Base-by-base conservation (phyloP, 2,329 filamentous ascomycete species). In the Truncatella angustata region DNA sequence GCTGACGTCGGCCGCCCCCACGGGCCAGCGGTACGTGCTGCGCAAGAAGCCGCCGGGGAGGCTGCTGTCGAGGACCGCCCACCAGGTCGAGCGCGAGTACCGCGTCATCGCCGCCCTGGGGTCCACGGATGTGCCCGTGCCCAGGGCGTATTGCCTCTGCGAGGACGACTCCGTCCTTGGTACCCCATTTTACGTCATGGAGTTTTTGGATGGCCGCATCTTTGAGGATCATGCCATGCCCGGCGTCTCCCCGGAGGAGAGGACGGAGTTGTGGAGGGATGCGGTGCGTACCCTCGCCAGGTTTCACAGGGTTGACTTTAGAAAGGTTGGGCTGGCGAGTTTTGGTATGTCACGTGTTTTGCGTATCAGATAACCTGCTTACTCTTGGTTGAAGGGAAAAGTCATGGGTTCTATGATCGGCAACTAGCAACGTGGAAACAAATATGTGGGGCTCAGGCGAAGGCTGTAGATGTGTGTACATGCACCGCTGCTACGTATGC, bases 161-260 rank as follows among this genome's bases (percentile, higher is more conserved):
- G 87, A 93, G 69, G 91, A 96, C 70, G 75, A 78, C 43, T 75
- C 71, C 51, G 77, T 96, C 32, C 79, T 97, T 56, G 92, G 91
- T 48, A 96, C 91, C 9, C 81, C 90, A 4, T 97, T 97, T 70
- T 97, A 97, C 73, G 87, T 97, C 64, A 97, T 97, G 92, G 86
- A 91, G 69, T 97, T 93, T 66, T 78, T 96, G 54, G 88, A 96
- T 64, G 92, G 92, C n/a, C 85, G 92, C 62, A 94, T 96, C 70
- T 90, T 96, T 62, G 88, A 91, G 64, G 90, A 97, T 70, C 87
- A 90, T 44, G 76, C 85, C 18, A 85, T 96, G 66, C 91, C 91
- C 3, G 86, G 76, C 11, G 85, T 92, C 12, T 78, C 78, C 28
- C 71, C 86, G 0, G 77, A 78, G 43, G 86, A 95, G 58, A 80